Evolutionary conservation across 805 yeast species (phyloP), one percentile per base, ranked within the genome.

Genomic region (Geotrichum ghanense): DNA sequence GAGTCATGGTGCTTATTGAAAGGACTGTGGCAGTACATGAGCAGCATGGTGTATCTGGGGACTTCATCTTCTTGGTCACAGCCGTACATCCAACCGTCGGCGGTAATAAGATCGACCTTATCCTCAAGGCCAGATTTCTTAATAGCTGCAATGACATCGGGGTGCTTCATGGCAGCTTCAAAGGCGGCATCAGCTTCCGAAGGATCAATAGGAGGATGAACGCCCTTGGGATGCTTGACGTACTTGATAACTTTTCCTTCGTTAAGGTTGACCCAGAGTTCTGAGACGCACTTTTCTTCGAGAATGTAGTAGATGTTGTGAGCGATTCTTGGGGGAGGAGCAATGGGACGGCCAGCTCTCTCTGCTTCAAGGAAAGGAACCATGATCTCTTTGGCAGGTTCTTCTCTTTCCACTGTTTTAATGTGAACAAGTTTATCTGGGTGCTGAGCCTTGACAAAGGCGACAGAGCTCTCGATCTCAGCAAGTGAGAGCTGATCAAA

Each of bases 71-170:
- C 84, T 50, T 72, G 65, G 59, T 81, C 87, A 26, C 87, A 79
- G 57, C 90, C 94, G 61, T 84, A 83, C 73, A 83, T 84, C 94
- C 95, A 84, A 45, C 87, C 86, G 61, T 83, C 90, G 58, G 73
- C 74, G 55, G 79, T 74, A 43, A 81, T 78, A 22, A 48, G 45
- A 17, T 56, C 46, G 20, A 45, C 22, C 12, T 44, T 47, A 26
- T 51, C 53, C 24, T 61, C 55, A 49, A 62, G 66, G 60, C 76
- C 61, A 64, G 82, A 72, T 64, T 81, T 81, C 51, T 70, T 83
- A 57, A 81, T 69, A 62, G 83, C 89, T 22, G 79, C 84, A 52
- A 62, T 51, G 51, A 81, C 78, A 1, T 58, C 50, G 22, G 87
- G 87, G 58, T 79, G 80, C 22, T 62, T 56, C 53, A 66, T 56